Base-by-base conservation (phyloP, 129 eudicot genomes). In the Lonicera japonica region DNA sequence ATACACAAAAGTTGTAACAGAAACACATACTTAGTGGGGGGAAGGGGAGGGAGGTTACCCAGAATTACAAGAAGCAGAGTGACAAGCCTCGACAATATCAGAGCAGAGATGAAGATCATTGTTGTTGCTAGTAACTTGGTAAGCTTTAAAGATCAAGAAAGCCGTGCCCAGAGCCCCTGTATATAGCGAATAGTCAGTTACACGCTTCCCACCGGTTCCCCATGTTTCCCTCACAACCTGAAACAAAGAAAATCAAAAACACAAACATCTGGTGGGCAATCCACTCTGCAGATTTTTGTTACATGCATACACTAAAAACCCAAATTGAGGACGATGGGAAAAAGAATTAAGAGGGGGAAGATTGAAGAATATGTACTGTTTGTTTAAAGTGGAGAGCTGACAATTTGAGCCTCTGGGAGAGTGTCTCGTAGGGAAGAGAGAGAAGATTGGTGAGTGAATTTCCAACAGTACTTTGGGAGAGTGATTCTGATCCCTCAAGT, bases 81-180 rank as follows among this genome's bases (percentile, higher is more conserved):
- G 84, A 74, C 97, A 91, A 68, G 95, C 84, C 66, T 70, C 69
- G 45, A 87, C 64, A 61, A 87, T 87, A n/a, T 84, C 77, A 66
- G 73, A 66, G 47, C 79, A 84, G 59, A 82, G 34, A 25, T 43
- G 50, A 76, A 87, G 86, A 80, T 91, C 86, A 45, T 59, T 65
- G 53, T 60, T 74, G 72, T 77, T 66, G 23, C 67, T 69, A 12
- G 90, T 75, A 46, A 82, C 75, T 61, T 80, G 79, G 65, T 82
- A 87, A 71, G 88, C 78, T 76, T 82, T 84, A 23, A 84, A 84
- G 38, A 84, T 54, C 83, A 87, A 75, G 56, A 79, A 82, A 65
- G 95, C 98, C 36, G 96, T 84, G 5, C 98, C 98, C 23, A 91
- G 36, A 47, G 83, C 88, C 36, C 98, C 98, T 5, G 98, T 82